Evolutionary conservation across 148 eudicot species (phyloP).

Genomic region (Cornus florida): DNA sequence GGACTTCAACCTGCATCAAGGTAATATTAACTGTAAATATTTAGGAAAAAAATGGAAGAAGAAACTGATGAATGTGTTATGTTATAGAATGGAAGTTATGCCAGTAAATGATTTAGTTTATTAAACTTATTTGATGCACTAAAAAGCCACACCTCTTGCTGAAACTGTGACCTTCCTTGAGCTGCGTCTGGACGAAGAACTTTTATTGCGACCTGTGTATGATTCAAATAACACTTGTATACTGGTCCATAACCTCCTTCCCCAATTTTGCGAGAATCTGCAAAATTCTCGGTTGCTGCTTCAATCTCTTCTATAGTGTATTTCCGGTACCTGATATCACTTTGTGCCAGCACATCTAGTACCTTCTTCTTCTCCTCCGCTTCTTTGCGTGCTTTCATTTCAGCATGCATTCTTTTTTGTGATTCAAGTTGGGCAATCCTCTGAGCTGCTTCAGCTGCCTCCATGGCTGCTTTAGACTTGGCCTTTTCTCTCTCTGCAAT

Average conservation of each 20-base stretch:
- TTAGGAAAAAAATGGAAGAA: not conserved
- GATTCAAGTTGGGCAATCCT: conserved; percentile 67
- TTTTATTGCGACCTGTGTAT: conserved; percentile 44
- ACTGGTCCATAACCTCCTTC: conserved; percentile 54
- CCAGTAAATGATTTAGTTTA: not conserved
- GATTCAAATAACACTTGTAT: conserved; percentile 37
- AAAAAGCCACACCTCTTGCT: conserved; percentile 37
- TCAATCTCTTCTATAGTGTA: conserved; percentile 45
- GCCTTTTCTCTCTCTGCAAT: conserved; percentile 64
- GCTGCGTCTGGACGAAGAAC: conserved; percentile 48
- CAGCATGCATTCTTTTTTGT: conserved; percentile 48
- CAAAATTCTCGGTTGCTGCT: conserved; percentile 34
- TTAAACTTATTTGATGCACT: not conserved
- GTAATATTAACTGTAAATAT: no score
- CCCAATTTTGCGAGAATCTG: conserved; percentile 33
- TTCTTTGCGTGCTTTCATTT: conserved; percentile 47
- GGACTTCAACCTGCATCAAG: conserved; percentile 36
- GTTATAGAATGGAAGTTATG: not conserved
- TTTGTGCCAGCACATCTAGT: conserved; percentile 24
- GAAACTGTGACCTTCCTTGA: conserved; percentile 44
- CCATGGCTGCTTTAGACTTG: conserved; percentile 62
- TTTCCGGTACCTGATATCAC: conserved; percentile 40
- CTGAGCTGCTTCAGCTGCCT: conserved; percentile 80
- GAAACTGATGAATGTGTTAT: not conserved
- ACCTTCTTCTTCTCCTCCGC: conserved; percentile 45